These are phyloP conservation scores for Aurantiochytrium sp. DNA, from an alignment of 108 stramenopile species.

Conservation along the genomic window DNA sequence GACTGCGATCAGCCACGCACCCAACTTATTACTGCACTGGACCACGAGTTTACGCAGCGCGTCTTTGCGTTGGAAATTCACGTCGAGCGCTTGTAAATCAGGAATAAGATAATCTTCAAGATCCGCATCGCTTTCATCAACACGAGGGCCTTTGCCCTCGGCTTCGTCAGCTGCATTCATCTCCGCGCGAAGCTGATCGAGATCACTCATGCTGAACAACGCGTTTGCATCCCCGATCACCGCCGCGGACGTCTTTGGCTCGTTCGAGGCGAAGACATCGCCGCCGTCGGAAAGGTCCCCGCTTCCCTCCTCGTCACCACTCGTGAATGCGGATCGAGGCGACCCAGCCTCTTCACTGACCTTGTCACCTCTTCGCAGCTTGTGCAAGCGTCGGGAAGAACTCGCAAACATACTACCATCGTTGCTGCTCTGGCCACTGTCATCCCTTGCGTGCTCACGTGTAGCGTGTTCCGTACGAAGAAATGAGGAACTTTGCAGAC, in stretches of 20 bases:
- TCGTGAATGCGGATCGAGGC: not conserved
- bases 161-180: constrained; percentile 37
- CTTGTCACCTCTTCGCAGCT: no score
- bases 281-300: not conserved
- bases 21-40: not conserved
- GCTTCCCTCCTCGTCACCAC: not conserved
- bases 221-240: not conserved
- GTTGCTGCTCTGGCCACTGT: no score
- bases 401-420: no score
- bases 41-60: not conserved
- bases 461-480: no score
- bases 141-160: not conserved
- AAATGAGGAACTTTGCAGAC: no score
- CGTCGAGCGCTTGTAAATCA: not conserved
- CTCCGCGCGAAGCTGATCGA: constrained; percentile 54
- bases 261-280: not conserved
- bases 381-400: no score
- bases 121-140: not conserved
- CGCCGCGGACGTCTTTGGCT: not conserved
- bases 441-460: no score
- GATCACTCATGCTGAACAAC: not conserved
- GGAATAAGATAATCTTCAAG: not conserved
- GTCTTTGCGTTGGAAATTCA: not conserved
- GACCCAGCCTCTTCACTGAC: no score
- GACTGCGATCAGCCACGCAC: not conserved